Conservation (phyloP, 129 eudicot species). For the Ambrosia trifida region DNA sequence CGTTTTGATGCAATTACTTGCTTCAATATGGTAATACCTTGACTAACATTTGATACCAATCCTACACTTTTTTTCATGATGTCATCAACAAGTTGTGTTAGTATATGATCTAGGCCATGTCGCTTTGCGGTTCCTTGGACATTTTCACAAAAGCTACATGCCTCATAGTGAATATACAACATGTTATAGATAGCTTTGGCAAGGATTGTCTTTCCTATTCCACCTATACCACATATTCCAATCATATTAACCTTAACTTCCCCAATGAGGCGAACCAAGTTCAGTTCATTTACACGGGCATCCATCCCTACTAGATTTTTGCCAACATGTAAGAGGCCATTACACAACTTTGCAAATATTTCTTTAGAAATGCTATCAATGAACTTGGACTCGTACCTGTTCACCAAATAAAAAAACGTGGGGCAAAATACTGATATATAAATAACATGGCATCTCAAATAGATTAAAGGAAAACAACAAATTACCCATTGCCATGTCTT, state of each 20-base stretch:
- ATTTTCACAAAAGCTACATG: slow-evolving; percentile 17
- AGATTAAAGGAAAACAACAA: background rate
- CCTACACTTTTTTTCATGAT: slow-evolving; percentile 3
- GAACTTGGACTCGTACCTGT: slow-evolving; percentile 28
- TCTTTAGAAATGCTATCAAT: slow-evolving; percentile 24
- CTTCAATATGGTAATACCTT: background rate
- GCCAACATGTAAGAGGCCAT: slow-evolving; percentile 21
- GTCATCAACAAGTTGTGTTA: slow-evolving; percentile 1
- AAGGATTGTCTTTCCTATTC: slow-evolving; percentile 28
- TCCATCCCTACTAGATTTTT: slow-evolving; percentile 20
- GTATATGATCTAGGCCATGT: slow-evolving; percentile 10
- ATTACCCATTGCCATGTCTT: slow-evolving; percentile 8
- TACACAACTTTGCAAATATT: slow-evolving; percentile 4
- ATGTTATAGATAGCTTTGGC: slow-evolving; percentile 22
- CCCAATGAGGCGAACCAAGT: background rate
- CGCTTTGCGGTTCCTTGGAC: slow-evolving; percentile 14
- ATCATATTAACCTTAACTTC: slow-evolving; percentile 13
- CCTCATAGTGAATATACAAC: slow-evolving; percentile 11
- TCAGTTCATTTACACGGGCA: background rate
- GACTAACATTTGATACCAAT: background rate
- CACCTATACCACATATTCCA: slow-evolving; percentile 33
- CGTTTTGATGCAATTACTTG: background rate
- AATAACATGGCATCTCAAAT: background rate
- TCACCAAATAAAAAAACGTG: background rate
- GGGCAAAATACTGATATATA: background rate